These are phyloP conservation scores for Psilocybe tampanensis DNA, from an alignment of 768 basidiomycete genomes.

Conservation along the genomic window DNA sequence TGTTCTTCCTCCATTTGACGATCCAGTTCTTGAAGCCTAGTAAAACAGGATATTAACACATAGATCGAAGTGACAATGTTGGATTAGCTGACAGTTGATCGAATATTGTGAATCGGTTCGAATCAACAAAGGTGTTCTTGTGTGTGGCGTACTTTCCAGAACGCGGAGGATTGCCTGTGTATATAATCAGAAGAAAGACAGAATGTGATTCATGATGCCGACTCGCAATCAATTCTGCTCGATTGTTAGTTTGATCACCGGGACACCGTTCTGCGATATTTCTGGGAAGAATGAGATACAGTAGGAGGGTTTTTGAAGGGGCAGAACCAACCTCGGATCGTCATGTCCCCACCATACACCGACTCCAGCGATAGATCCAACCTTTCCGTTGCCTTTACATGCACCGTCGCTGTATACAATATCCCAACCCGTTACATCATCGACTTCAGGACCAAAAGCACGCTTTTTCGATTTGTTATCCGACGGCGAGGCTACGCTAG, in stretches of 20 bases:
- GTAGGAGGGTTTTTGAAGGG: background rate
- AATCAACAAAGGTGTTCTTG: slow-evolving; percentile 62
- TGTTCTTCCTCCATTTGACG: slow-evolving; percentile 60
- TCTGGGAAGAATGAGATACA: slow-evolving; percentile 37
- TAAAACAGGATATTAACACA: slow-evolving; percentile 8
- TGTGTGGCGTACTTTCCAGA: slow-evolving; percentile 69
- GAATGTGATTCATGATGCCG: background rate
- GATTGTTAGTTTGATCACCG: slow-evolving; percentile 83
- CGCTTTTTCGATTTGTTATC: slow-evolving; percentile 37
- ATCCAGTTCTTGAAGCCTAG: slow-evolving; percentile 74
- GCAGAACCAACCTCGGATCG: slow-evolving; percentile 54
- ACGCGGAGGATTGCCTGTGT: slow-evolving; percentile 81
- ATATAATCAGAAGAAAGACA: background rate
- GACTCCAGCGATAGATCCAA: slow-evolving; percentile 70
- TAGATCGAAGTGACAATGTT: background rate
- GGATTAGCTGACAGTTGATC: slow-evolving; percentile 61
- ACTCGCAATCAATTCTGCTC: slow-evolving; percentile 85
- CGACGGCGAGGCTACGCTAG: slow-evolving; percentile 6
- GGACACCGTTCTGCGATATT: slow-evolving; percentile 85
- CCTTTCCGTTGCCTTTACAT: slow-evolving; percentile 79
- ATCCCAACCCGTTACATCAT: slow-evolving; percentile 35
- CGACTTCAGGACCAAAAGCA: slow-evolving; percentile 23
- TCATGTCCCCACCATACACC: slow-evolving; percentile 87
- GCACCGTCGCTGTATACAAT: slow-evolving; percentile 90
- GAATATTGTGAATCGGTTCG: slow-evolving; percentile 88